These are phyloP conservation scores for Sapria himalayana DNA, from an alignment of 345 rosid genomes.

Conservation along the genomic window DNA sequence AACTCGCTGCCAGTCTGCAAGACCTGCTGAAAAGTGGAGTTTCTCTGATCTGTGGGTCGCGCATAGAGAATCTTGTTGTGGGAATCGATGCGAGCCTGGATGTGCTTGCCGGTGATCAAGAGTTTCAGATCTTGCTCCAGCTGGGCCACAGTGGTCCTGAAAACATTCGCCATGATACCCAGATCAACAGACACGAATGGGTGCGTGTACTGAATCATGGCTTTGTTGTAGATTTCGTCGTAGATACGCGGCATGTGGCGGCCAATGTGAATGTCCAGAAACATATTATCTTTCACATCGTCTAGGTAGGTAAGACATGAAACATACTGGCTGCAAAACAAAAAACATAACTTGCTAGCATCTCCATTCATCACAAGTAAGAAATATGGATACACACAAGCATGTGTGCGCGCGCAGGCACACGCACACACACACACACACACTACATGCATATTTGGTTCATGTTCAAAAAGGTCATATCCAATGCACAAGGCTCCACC, in stretches of 20 bases:
- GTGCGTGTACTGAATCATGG: slow-evolving; percentile 90
- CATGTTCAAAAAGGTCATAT: too few relatives aligned
- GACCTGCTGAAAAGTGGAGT: slow-evolving; percentile 80
- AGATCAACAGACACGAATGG: slow-evolving; percentile 95
- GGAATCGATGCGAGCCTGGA: slow-evolving; percentile 98
- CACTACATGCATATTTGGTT: too few relatives aligned
- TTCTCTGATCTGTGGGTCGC: slow-evolving; percentile 94
- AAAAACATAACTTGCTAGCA: slow-evolving; percentile 6
- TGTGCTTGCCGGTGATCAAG: slow-evolving; percentile 83
- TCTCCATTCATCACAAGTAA: too few relatives aligned
- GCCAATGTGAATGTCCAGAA: slow-evolving; percentile 85
- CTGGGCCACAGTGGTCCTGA: slow-evolving; percentile 69
- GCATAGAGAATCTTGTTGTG: slow-evolving; percentile 95
- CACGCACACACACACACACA: too few relatives aligned
- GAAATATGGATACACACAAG: too few relatives aligned
- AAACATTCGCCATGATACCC: slow-evolving; percentile 91
- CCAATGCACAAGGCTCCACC: too few relatives aligned
- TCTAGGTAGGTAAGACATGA: slow-evolving; percentile 84
- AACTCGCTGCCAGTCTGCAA: slow-evolving; percentile 83
- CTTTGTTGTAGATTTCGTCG: slow-evolving; percentile 85
- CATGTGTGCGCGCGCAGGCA: too few relatives aligned
- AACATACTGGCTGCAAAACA: slow-evolving; percentile 60
- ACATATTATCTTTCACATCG: slow-evolving; percentile 59
- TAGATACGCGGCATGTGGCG: slow-evolving; percentile 76
- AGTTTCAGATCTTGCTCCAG: slow-evolving; percentile 78